Conservation (phyloP, 2,329 filamentous ascomycete species). For the Fusarium sp. region DNA sequence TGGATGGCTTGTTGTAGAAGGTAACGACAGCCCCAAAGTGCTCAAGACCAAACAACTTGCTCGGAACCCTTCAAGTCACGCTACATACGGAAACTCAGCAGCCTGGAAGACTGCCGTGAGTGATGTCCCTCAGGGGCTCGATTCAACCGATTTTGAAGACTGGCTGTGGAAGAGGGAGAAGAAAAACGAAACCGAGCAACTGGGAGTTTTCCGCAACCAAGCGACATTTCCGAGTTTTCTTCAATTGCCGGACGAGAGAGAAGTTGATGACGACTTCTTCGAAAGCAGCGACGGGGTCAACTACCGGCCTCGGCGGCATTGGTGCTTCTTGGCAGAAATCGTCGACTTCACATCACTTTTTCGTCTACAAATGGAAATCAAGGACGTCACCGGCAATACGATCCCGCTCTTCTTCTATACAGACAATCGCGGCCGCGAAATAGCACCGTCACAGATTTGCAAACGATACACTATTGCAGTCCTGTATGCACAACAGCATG, state of each 20-base stretch:
- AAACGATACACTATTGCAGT: background rate
- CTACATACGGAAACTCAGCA: background rate
- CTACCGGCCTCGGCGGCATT: background rate
- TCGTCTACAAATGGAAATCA: background rate
- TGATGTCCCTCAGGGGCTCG: background rate
- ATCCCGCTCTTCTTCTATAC: background rate
- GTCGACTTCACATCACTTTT: background rate
- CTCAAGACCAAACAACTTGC: background rate
- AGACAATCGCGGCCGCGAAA: background rate
- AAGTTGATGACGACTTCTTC: background rate
- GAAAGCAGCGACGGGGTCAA: background rate
- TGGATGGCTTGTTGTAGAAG: background rate
- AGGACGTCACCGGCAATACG: background rate
- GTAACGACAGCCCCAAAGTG: background rate
- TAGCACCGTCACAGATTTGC: background rate
- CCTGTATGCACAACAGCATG: background rate
- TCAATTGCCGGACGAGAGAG: background rate
- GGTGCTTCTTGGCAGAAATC: slow-evolving; percentile 3
- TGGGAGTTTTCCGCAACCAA: background rate
- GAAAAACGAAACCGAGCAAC: rapidly evolving
- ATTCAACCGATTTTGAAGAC: background rate
- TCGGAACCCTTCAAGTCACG: background rate
- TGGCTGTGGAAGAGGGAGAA: slow-evolving; percentile 1
- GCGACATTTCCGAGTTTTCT: background rate
- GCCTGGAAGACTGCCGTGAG: background rate